Conservation (phyloP, 2,329 filamentous ascomycete species). For the Trichophyton equinum region DNA sequence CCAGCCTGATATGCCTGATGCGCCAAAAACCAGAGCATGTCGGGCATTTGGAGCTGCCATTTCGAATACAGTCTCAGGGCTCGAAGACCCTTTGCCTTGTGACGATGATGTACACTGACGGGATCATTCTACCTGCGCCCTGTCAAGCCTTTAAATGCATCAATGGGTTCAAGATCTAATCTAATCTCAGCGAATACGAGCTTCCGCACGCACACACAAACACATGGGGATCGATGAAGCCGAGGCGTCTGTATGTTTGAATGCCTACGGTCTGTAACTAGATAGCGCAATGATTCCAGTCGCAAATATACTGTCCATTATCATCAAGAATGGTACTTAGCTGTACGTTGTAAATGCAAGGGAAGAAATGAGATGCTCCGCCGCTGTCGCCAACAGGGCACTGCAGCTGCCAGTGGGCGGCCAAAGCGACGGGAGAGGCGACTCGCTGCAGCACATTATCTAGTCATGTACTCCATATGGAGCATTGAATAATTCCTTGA, state of each 20-base stretch:
- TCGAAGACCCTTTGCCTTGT: neutral
- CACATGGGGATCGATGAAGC: neutral
- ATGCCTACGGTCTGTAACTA: neutral
- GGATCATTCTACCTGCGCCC: neutral
- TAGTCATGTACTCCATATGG: neutral
- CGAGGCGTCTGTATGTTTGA: too few species aligned
- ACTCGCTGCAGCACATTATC: neutral
- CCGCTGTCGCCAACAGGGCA: neutral
- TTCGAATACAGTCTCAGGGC: neutral
- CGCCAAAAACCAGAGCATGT: slow-evolving; percentile 32
- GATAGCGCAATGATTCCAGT: neutral
- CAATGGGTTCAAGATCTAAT: neutral
- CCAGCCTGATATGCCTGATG: slow-evolving; percentile 34
- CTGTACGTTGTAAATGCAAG: too few species aligned
- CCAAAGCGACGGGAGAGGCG: neutral
- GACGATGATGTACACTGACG: too few species aligned
- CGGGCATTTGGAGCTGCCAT: neutral
- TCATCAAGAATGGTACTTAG: too few species aligned
- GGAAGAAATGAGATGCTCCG: neutral
- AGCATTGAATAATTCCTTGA: neutral
- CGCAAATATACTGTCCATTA: too few species aligned
- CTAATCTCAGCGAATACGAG: neutral
- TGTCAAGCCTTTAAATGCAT: neutral
- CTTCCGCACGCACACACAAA: neutral
- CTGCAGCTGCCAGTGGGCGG: neutral